A percentile compares a stretch with the other conserved stretches of the same genome.
Evolutionary conservation across 768 basidiomycete species (phyloP).

Genomic region (Kwoniella heveanensis): DNA sequence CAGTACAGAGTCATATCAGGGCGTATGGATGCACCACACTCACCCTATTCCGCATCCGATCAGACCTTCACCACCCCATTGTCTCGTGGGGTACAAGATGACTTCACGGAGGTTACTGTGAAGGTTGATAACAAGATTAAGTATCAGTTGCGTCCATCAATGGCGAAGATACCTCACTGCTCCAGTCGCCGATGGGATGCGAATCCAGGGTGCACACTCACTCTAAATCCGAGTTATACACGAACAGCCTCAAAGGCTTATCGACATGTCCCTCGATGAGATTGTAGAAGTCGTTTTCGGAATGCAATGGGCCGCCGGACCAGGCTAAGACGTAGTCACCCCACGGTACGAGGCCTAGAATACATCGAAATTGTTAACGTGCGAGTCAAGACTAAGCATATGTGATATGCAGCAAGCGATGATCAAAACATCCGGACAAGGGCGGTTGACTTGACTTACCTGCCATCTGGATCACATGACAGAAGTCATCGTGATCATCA

Average conservation of each 20-base stretch:
- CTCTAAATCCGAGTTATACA: constrained; percentile 97
- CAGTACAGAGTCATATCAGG: too few relatives aligned
- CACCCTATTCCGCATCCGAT: constrained; percentile 95
- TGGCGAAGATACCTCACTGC: too few relatives aligned
- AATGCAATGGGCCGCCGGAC: constrained; percentile 86
- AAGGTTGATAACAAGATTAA: too few relatives aligned
- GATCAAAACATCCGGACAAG: too few relatives aligned
- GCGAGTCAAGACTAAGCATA: not conserved
- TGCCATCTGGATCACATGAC: constrained; percentile 15
- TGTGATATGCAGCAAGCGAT: too few relatives aligned
- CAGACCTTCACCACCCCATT: constrained; percentile 96
- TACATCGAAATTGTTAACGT: not conserved
- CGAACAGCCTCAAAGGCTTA: constrained; percentile 88
- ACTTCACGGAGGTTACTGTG: constrained; percentile 85
- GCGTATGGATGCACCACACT: too few relatives aligned
- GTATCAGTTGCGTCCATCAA: too few relatives aligned
- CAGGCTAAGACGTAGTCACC: constrained; percentile 79
- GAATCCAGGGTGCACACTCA: constrained; percentile 59
- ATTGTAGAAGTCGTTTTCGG: constrained; percentile 95
- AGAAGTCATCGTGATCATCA: not conserved
- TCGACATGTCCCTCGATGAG: constrained; percentile 92
- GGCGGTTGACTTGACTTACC: too few relatives aligned
- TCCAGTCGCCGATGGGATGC: too few relatives aligned
- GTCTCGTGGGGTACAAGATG: constrained; percentile 89
- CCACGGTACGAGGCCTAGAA: constrained; percentile 84